Base-by-base conservation (phyloP, 2,329 filamentous ascomycete genomes). In the Aspergillus tubingensis region DNA sequence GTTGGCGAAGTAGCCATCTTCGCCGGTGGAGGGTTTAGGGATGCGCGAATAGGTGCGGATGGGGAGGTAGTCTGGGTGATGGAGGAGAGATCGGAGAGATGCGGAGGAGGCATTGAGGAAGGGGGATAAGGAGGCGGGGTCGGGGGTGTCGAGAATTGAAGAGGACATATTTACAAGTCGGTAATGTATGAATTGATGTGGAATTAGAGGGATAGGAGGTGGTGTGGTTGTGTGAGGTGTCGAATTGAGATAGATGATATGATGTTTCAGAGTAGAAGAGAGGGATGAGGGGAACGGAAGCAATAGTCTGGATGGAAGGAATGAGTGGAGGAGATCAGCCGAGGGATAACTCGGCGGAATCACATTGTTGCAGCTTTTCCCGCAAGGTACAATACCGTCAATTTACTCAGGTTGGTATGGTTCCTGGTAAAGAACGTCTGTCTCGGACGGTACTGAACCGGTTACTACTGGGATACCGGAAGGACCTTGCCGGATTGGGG, bases 1-100 rank as follows among this genome's bases (percentile, higher is more conserved):
- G 30, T 68, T 64, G 8, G 74, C 70, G 58, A 80, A 77, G 69
- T 74, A 80, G 55, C 73, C 73, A 58, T 81, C 78, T 71, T 81
- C 79, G 49, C 78, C 77, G 8, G 72, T 72, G 36, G 68, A 61
- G 8, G 72, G 69, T 62, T 81, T 80, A 63, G 70, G 65, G 10
- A 68, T 68, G 10, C 79, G 75, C 2, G 77, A 77, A 62, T 73
- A 75, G 49, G 77, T 79, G 47, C 69, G 67, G 56, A 79, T 74
- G 30, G 74, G 65, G 49, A 67, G 70, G 67, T 80, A 80, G 61
- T 74, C 69, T 19, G 71, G 62, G 17, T 72, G 70, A 47, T 71
- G 64, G 55, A 78, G 68, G 27, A 75, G 68, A 21, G 25, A 38
- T 30, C n/a, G 51, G 17, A 44, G 27, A n/a, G 23, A 43, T 13